Conservation (phyloP, 306 rosid genomes). For the Prunus dulcis region DNA sequence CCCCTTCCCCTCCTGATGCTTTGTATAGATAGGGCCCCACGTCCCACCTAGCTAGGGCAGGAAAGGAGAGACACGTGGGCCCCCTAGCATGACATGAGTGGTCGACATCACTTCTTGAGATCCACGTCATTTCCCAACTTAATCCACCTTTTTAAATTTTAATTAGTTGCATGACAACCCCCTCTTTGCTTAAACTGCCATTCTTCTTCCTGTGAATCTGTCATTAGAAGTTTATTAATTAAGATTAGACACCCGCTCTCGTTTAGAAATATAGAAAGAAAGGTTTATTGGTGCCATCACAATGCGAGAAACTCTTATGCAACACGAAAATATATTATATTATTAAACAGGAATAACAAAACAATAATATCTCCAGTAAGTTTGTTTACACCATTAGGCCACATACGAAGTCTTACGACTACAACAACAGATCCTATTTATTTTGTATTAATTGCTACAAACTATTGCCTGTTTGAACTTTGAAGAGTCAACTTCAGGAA, state of each 20-base stretch:
- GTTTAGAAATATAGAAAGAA: no score
- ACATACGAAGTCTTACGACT: no score
- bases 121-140: constrained; percentile 41
- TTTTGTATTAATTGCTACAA: not conserved
- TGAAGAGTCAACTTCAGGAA: not conserved
- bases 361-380: no score
- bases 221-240: not conserved
- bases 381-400: no score
- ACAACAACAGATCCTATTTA: not conserved
- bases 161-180: no score
- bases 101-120: constrained; percentile 33
- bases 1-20: not conserved
- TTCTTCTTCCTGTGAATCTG: no score
- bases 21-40: constrained; percentile 12
- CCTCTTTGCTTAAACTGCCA: not conserved
- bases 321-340: no score
- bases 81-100: constrained; percentile 32
- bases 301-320: no score
- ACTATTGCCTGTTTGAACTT: not conserved
- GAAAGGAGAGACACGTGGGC: constrained; percentile 28
- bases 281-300: no score
- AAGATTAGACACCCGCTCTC: no score
- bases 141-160: not conserved
- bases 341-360: rapidly evolving
- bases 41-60: not conserved